A percentile compares a stretch with the other conserved stretches of the same genome.
phyloP scores from a whole-genome alignment of 352 stramenopile genomes.

The Phytophthora brassicae region DNA sequence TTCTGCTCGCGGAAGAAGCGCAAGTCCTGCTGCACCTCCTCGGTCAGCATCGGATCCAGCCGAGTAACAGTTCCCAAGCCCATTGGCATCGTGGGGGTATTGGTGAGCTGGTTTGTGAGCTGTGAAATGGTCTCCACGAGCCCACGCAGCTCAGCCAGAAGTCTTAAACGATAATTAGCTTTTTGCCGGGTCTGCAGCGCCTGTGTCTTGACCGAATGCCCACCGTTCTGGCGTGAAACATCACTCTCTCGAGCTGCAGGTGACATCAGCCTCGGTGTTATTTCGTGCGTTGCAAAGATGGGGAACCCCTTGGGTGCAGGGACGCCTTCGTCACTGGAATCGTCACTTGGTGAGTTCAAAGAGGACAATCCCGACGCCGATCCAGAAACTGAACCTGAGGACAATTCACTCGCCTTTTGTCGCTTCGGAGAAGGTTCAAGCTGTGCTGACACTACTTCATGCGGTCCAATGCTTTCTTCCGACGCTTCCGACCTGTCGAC shows the following conservation, averaged over 20 bases:
- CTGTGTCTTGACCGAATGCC: constrained; percentile 13
- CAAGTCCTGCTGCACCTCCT: constrained; percentile 35
- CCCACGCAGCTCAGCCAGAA: constrained; percentile 30
- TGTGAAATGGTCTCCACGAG: constrained; percentile 37
- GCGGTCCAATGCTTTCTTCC: constrained; percentile 13
- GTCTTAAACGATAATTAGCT: constrained; percentile 29
- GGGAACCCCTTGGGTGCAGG: constrained; percentile 8
- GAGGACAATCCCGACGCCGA: constrained; percentile 18
- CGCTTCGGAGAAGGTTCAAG: constrained; percentile 9
- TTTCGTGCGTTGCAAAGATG: neutral
- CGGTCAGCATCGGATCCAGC: constrained; percentile 24
- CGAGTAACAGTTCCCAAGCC: constrained; percentile 17
- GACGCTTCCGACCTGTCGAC: constrained; percentile 17
- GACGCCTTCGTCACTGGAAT: constrained; percentile 20
- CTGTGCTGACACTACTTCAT: neutral
- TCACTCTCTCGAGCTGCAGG: neutral
- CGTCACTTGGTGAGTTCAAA: constrained; percentile 17
- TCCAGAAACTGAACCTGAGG: constrained; percentile 3
- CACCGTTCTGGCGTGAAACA: constrained; percentile 4
- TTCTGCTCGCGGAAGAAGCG: constrained; percentile 36
- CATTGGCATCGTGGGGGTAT: constrained; percentile 13
- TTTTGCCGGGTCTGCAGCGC: constrained; percentile 20
- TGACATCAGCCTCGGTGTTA: neutral
- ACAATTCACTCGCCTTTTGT: constrained; percentile 16
- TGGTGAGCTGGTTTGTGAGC: constrained; percentile 26